Evolutionary conservation across 305 asterid genomes (phyloP).

Genomic region (Solanum hybrid): DNA sequence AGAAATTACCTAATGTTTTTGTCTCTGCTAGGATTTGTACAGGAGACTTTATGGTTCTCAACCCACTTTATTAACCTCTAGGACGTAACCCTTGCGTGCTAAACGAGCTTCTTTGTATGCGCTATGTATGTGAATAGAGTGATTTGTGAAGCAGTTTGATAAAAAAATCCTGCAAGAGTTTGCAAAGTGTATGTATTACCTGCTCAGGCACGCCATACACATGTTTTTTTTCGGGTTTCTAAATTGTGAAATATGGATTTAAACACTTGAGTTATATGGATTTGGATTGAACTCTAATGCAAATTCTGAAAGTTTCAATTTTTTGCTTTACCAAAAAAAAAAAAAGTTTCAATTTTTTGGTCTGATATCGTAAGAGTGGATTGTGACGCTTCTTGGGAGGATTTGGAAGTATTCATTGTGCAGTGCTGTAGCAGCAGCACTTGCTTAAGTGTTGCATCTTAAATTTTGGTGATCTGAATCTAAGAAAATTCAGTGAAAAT

Average conservation of each 20-base stretch:
- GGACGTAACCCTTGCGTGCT: neutral
- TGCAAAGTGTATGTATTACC: neutral
- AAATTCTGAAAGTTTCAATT: neutral
- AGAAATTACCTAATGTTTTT: neutral
- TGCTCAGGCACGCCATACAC: neutral
- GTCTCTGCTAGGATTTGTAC: neutral
- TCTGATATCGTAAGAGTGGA: neutral
- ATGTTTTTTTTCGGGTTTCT: neutral
- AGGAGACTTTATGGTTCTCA: neutral
- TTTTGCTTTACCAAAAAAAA: too few species aligned
- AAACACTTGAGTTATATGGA: neutral
- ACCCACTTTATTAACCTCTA: neutral
- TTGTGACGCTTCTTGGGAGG: neutral
- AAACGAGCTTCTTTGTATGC: neutral
- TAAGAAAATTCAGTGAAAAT: neutral
- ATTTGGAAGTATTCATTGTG: neutral
- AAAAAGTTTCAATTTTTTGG: neutral
- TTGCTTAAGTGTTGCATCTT: neutral
- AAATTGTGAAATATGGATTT: neutral
- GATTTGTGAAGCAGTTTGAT: neutral
- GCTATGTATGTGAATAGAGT: neutral
- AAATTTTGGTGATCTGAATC: neutral
- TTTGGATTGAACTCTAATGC: neutral
- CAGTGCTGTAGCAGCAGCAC: neutral
- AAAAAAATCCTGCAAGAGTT: neutral